Conservation (phyloP, 768 basidiomycete genomes). For the Naganishia antarctica region DNA sequence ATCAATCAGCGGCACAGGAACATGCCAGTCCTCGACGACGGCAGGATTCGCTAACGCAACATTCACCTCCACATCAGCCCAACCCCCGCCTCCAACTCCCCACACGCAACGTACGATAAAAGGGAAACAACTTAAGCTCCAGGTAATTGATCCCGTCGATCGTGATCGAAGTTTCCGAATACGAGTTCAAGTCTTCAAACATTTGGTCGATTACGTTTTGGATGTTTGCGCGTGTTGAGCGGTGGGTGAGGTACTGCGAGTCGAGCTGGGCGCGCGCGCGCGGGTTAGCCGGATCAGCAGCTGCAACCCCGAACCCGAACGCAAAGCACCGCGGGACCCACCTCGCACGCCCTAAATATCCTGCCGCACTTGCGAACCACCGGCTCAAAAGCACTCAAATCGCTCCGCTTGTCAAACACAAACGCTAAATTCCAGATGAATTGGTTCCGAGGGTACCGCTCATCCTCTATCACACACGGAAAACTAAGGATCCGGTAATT, state of each 20-base stretch:
- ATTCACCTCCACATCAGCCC: background rate
- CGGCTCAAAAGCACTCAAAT: slow-evolving; percentile 91
- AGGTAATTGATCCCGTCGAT: slow-evolving; percentile 88
- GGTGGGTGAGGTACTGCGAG: slow-evolving; percentile 75
- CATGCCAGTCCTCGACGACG: slow-evolving; percentile 86
- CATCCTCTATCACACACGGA: slow-evolving; percentile 67
- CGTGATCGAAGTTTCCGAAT: slow-evolving; percentile 88
- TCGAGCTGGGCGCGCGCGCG: slow-evolving; percentile 64
- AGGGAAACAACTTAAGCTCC: slow-evolving; percentile 91
- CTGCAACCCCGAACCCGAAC: too few species aligned
- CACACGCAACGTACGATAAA: slow-evolving; percentile 58
- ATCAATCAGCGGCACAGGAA: slow-evolving; percentile 83
- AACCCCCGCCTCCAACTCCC: background rate
- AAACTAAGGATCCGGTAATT: slow-evolving; percentile 81
- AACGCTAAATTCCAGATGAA: slow-evolving; percentile 94
- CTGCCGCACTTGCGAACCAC: slow-evolving; percentile 90
- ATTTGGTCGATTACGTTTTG: slow-evolving; percentile 87
- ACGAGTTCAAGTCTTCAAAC: slow-evolving; percentile 94
- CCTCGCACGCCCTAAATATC: slow-evolving; percentile 83
- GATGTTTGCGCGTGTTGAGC: slow-evolving; percentile 61
- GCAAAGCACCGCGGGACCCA: slow-evolving; percentile 49
- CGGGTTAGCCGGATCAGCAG: background rate
- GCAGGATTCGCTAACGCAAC: slow-evolving; percentile 70
- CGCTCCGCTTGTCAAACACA: slow-evolving; percentile 85
- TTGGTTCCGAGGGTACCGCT: slow-evolving; percentile 73